Percentiles rank a stretch among this genome's conserved stretches.
Evolutionary conservation across 1,139 yeast species (phyloP).

Genomic region (Nakaseomyces glabratus): DNA sequence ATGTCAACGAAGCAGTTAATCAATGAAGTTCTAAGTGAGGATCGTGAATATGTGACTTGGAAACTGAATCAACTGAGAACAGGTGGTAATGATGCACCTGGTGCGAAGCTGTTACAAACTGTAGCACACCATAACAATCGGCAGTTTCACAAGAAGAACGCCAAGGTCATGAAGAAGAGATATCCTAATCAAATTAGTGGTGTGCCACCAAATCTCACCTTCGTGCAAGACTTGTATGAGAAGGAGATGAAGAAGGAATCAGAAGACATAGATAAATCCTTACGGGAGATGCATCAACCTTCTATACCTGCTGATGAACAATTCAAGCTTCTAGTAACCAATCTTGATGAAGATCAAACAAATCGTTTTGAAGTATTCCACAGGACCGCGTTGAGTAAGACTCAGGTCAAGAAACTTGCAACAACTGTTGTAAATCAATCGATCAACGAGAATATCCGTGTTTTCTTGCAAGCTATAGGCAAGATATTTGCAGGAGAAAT

Average conservation of each 20-base stretch:
- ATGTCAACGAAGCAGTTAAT: conserved; percentile 28
- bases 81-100: conserved; percentile 23
- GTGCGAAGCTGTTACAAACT: not conserved
- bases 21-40: conserved; percentile 29
- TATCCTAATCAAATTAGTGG: not conserved
- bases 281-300: not conserved
- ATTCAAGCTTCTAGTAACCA: conserved; percentile 57
- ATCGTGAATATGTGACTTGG: conserved; percentile 30
- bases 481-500: conserved; percentile 85
- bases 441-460: conserved; percentile 74
- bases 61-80: conserved; percentile 26
- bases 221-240: not conserved
- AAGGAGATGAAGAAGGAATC: not conserved
- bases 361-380: conserved; percentile 81
- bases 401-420: conserved; percentile 74
- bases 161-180: not conserved
- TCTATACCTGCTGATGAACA: conserved; percentile 41
- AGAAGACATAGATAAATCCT: not conserved
- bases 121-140: conserved; percentile 2
- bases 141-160: not conserved
- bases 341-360: conserved; percentile 76
- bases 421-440: conserved; percentile 73
- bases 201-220: conserved; percentile 1
- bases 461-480: conserved; percentile 76
- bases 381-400: conserved; percentile 70